Evolutionary conservation across 805 yeast genomes (phyloP), one percentile per base, ranked within the genome.

Genomic region (Starmerella vaccinii): DNA sequence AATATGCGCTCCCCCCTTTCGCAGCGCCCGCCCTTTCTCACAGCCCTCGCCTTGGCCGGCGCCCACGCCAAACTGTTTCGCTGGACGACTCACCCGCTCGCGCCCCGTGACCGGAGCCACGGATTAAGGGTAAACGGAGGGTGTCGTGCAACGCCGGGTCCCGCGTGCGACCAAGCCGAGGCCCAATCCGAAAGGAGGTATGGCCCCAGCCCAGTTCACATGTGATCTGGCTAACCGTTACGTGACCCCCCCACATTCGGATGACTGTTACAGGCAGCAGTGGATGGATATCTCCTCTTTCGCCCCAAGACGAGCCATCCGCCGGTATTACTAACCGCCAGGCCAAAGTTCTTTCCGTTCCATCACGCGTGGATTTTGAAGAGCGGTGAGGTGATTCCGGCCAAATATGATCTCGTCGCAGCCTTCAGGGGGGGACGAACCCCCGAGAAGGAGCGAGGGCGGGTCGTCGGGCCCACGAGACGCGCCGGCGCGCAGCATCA

Each of bases 351-450:
- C 45, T 41, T 27, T 27, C 33, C 45, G 27, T 41, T 34, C 8
- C 35, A 41, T 34, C 38, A 37, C 34, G 34, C 45, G 8, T 22
- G 21, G n/a, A 26, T 23, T 15, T 10, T 24, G 29, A 41, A 41
- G 18, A 26, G 45, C 13, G 23, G 45, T 5, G 45, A 19, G 35
- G 18, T 35, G 35, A 27, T 26, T 15, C 10, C 5, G 43, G 37
- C 32, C 49, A 10, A n/a, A 15, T 23, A 46, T 46, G 54, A 48
- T 48, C 35, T 45, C 47, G 24, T 51, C 54, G 19, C 54, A 47
- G 42, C 43, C 54, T 21, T 9, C 19, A 13, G 54, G 54, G 46
- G 49, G 47, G 21, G 45, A 41, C 24, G 45, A 41, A 41, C 45
- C 45, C 34, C 45, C 45, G 16, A 26, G 34, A 16, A 41, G 34